Base-by-base conservation (phyloP, 106 monocot species). In the Hemerocallis citrina region DNA sequence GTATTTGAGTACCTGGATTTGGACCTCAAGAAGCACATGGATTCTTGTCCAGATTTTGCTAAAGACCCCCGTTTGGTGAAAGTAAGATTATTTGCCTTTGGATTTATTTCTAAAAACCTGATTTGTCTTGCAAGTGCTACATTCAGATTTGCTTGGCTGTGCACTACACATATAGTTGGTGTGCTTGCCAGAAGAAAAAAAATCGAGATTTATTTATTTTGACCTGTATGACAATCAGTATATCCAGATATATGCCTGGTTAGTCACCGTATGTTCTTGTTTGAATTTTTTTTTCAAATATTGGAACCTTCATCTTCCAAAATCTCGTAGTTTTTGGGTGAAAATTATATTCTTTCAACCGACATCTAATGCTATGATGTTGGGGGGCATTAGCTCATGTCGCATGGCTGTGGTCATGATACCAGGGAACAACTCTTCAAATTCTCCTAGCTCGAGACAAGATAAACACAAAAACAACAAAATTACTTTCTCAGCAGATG, bases 1-100 rank as follows among this genome's bases (percentile, higher is more conserved):
- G 96, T 98, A 70, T 98, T 98, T 76, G 96, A 98, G 62, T 98
- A 85, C 77, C 71, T 98, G 66, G 96, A 98, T 43, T 67, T 98
- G 64, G 96, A 98, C 73, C 69, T 98, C 72, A 98, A 98, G 81
- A 98, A 98, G 70, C 88, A 92, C 66, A 98, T 98, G 88, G 92
- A 98, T 78, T 77, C 91, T 40, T 91, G 87, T 68, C 96, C 96
- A 30, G 96, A 98, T 33, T 68, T 92, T 67, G 76, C 84, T 16
- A 88, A 92, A 72, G 74, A 85, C 69, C 84, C 88, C 34, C 63
- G 69, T 45, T 34, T 98, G 33, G 58, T 88, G 34, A 92, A 98
- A 74, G 96, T 98, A 33, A 77, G 83, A 56, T 3, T 17, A 29
- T 54, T 57, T 15, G 25, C 34, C 28, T 39, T 43, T 22, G 21